Evolutionary conservation across 345 rosid species (phyloP), one percentile per base, ranked within the genome.

Genomic region (Eucalyptus sp.): DNA sequence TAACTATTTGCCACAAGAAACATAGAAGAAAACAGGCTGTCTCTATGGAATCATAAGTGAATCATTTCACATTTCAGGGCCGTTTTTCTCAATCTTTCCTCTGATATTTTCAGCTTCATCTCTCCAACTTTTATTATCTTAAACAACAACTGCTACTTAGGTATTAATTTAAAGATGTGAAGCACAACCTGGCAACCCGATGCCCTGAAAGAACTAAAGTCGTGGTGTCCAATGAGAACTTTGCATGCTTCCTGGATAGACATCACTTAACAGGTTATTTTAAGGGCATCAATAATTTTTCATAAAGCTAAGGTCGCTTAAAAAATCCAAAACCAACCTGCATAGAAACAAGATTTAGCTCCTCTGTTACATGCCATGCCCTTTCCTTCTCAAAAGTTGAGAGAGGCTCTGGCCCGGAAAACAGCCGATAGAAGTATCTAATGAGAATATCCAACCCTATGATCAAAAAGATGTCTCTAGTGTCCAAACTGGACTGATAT

Each of bases 151-250:
- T 76, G 48, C 84, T 76, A 76, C 29, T 76, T 20, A 76, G 84
- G 20, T 10, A 76, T 25, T 76, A 76, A 41, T 76, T 20, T 41
- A 76, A 37, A 43, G 48, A 76, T 76, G 84, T 41, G 84, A 76
- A 62, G 84, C 85, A 91, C 86, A 91, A 94, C 99, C 98, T 96
- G 98, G 91, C 99, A 96, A 92, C 98, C 96, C 90, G 97, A 49
- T 88, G 99, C 98, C 93, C 99, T 93, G 94, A 97, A 97, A 93
- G 99, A 96, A 92, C 98, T 97, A 91, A 97, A 97, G 93, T 97
- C 99, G 90, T 96, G 99, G 88, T 89, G 89, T 50, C 99, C 99
- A 91, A 93, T 92, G 91, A 97, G 98, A 92, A 95, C 91, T 94
- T 91, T 94, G 96, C 99, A 96, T 80, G 99, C 99, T 92, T 95